These are phyloP conservation scores for Zopfia rhizophila DNA, from an alignment of 2,329 filamentous ascomycete genomes.

Conservation along the genomic window DNA sequence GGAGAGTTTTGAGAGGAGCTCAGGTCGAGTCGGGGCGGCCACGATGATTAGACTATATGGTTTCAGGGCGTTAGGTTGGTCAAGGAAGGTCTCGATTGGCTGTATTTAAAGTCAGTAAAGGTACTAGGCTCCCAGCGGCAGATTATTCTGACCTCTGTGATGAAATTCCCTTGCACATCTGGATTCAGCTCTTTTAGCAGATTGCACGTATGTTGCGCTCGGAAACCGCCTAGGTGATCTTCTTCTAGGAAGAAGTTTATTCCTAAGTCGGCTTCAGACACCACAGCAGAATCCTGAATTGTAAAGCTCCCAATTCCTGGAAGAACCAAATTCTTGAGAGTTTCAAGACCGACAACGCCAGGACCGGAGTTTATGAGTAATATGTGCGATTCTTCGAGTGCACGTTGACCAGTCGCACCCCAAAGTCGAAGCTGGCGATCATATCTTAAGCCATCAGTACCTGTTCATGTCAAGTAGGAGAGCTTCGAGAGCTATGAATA, in stretches of 20 bases:
- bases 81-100: conserved; percentile 58
- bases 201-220: conserved; percentile 80
- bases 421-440: conserved; percentile 94
- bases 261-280: conserved; percentile 85
- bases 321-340: conserved; percentile 95
- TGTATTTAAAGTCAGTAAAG: conserved; percentile 35
- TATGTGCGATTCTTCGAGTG: conserved; percentile 91
- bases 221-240: conserved; percentile 76
- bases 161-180: conserved; percentile 82
- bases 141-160: conserved; percentile 61
- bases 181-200: conserved; percentile 90
- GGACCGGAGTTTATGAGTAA: conserved; percentile 86
- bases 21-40: conserved; percentile 66
- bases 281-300: conserved; percentile 81
- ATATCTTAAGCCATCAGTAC: conserved; percentile 70
- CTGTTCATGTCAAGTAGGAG: conserved; percentile 1
- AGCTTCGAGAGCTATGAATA: conserved; percentile 8
- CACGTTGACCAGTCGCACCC: conserved; percentile 91
- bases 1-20: conserved; percentile 62
- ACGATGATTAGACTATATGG: conserved; percentile 71
- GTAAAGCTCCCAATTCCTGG: conserved; percentile 92
- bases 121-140: background rate
- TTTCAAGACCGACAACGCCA: conserved; percentile 89
- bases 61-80: conserved; percentile 51
- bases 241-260: conserved; percentile 98